Percentiles rank a stretch among this genome's conserved stretches.
phyloP scores from a whole-genome alignment of 495 filamentous ascomycete species.

The Aspergillus olivimuriae region DNA sequence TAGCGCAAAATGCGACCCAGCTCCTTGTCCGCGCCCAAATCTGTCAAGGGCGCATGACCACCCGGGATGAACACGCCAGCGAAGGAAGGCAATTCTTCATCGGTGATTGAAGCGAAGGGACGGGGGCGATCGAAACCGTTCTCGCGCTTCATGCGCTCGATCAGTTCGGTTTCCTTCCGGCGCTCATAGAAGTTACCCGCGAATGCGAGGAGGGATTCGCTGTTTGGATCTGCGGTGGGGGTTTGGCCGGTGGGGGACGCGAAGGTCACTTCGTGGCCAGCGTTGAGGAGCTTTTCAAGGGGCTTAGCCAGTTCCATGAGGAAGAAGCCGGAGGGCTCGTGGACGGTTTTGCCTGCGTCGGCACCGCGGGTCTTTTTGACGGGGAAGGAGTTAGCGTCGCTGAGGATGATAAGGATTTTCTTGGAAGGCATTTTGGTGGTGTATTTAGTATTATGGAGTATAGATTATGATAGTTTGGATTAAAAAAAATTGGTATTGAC shows the following conservation, averaged over 20 bases:
- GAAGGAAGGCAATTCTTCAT: background rate
- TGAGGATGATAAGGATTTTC: constrained; percentile 38
- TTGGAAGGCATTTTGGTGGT: constrained; percentile 17
- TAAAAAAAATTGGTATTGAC: no score
- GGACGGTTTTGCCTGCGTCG: constrained; percentile 19
- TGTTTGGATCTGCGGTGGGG: constrained; percentile 31
- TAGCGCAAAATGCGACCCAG: constrained; percentile 30
- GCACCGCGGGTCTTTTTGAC: constrained; percentile 23
- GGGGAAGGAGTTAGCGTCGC: constrained; percentile 30
- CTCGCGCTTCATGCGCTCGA: constrained; percentile 33
- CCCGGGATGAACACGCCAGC: constrained; percentile 29
- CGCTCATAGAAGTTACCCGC: constrained; percentile 39
- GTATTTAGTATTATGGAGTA: no score
- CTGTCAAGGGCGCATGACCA: constrained; percentile 34
- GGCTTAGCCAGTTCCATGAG: constrained; percentile 40
- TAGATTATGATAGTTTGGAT: no score
- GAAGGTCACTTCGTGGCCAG: constrained; percentile 33
- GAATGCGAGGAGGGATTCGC: constrained; percentile 27
- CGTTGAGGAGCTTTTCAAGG: constrained; percentile 29
- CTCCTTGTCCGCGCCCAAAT: constrained; percentile 30
- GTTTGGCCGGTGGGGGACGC: constrained; percentile 28
- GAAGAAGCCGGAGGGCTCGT: constrained; percentile 38
- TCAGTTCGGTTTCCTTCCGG: constrained; percentile 25
- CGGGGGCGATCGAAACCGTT: constrained; percentile 16
- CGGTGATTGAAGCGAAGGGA: constrained; percentile 5